A percentile compares a stretch with the other conserved stretches of the same genome.
These are phyloP conservation scores for Huntiella abstrusa DNA, from an alignment of 2,329 filamentous ascomycete species.

Conservation along the genomic window DNA sequence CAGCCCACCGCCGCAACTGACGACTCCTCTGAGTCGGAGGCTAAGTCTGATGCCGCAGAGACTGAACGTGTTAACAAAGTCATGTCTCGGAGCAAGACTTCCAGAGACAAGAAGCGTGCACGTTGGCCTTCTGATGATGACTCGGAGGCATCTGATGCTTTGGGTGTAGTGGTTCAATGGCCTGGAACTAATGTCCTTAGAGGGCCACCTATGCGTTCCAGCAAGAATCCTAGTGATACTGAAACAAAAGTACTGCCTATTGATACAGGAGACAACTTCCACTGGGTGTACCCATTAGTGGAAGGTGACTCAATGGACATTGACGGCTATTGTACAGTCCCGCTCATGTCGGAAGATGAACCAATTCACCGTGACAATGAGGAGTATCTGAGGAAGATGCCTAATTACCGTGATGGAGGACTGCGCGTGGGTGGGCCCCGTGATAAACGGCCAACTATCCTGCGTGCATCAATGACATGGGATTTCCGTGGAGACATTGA, in stretches of 20 bases:
- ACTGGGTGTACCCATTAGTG: constrained; percentile 3
- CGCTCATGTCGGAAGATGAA: background rate
- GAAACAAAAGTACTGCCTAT: background rate
- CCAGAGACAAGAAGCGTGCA: background rate
- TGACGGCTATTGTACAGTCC: background rate
- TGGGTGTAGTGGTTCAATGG: background rate
- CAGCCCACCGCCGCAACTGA: too few species aligned
- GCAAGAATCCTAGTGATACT: background rate
- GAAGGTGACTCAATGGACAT: background rate
- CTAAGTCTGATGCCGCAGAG: too few species aligned
- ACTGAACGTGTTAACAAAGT: too few species aligned
- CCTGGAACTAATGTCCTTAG: background rate
- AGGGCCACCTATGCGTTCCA: background rate
- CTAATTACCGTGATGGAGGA: constrained; percentile 1
- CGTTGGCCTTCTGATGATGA: background rate
- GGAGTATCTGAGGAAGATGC: background rate
- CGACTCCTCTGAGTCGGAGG: too few species aligned
- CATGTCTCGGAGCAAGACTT: too few species aligned
- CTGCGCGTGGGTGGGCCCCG: constrained; percentile 1
- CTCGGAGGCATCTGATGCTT: background rate
- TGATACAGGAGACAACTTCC: background rate
- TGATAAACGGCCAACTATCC: background rate
- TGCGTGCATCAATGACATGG: constrained; percentile 1
- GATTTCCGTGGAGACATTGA: background rate
- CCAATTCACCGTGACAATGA: background rate